A percentile compares a stretch with the other conserved stretches of the same genome.
Evolutionary conservation across 202 grass and related monocot genomes (phyloP).

Genomic region (Elaeis oleifera): DNA sequence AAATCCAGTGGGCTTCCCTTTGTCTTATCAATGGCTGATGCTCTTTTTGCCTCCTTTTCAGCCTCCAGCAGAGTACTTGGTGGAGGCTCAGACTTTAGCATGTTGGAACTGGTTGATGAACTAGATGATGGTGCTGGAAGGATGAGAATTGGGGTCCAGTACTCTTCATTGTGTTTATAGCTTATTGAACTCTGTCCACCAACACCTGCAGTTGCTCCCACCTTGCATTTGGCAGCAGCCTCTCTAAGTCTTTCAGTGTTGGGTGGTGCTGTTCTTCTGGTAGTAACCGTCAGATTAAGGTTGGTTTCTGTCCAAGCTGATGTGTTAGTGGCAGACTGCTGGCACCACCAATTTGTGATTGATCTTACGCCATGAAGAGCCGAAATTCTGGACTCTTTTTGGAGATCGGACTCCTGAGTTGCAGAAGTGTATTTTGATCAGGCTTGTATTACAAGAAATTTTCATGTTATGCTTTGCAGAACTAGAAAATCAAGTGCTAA

Average conservation of each 20-base stretch:
- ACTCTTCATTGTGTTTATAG: slow-evolving; percentile 29
- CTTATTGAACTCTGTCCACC: background rate
- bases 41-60: background rate
- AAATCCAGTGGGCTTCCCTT: slow-evolving; percentile 36
- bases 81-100: background rate
- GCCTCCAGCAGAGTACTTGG: background rate
- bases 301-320: slow-evolving; percentile 23
- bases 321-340: slow-evolving; percentile 41
- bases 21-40: background rate
- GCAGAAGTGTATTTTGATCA: too few species aligned
- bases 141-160: slow-evolving; percentile 63
- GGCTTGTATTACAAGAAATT: too few species aligned
- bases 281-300: slow-evolving; percentile 23
- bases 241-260: slow-evolving; percentile 51
- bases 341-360: slow-evolving; percentile 84
- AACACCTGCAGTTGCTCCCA: slow-evolving; percentile 9
- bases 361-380: slow-evolving; percentile 64
- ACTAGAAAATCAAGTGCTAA: too few species aligned
- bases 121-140: slow-evolving; percentile 33
- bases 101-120: slow-evolving; percentile 1
- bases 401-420: slow-evolving; percentile 43
- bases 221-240: slow-evolving; percentile 44
- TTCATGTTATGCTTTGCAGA: too few species aligned
- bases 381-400: slow-evolving; percentile 42
- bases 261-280: slow-evolving; percentile 9